phyloP scores from a whole-genome alignment of 2,329 filamentous ascomycete genomes.

The Phialophora chinensis region DNA sequence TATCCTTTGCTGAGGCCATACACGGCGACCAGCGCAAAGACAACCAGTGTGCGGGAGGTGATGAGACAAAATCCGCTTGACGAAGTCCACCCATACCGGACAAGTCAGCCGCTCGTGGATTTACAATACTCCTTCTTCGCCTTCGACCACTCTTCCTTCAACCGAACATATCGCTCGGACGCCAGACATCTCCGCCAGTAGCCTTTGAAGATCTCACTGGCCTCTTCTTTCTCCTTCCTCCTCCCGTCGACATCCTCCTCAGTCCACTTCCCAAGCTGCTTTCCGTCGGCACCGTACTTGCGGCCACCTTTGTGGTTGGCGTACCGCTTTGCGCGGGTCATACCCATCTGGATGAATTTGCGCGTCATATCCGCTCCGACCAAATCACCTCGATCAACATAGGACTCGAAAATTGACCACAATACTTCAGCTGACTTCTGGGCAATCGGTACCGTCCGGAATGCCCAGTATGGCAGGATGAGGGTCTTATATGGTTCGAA shows the following conservation, averaged over 20 bases:
- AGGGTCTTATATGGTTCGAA: conserved; percentile 68
- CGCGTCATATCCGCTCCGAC: conserved; percentile 69
- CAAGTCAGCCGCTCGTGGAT: conserved; percentile 5
- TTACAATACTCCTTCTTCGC: conserved; percentile 34
- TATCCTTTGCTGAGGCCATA: conserved; percentile 73
- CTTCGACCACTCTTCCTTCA: conserved; percentile 53
- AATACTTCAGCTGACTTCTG: conserved; percentile 56
- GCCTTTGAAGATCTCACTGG: conserved; percentile 41
- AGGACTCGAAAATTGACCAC: conserved; percentile 59
- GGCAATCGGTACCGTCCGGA: conserved; percentile 61
- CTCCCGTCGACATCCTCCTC: conserved; percentile 50
- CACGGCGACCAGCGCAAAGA: conserved; percentile 39
- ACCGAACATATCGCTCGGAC: conserved; percentile 53
- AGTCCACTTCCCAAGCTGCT: conserved; percentile 37
- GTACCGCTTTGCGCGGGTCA: conserved; percentile 66
- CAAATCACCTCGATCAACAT: conserved; percentile 60
- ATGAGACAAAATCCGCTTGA: conserved; percentile 7
- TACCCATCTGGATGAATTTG: conserved; percentile 71
- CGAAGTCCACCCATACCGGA: neutral
- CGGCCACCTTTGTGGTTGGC: conserved; percentile 62
- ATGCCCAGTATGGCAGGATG: conserved; percentile 66
- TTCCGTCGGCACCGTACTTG: conserved; percentile 58
- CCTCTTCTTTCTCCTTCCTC: conserved; percentile 41
- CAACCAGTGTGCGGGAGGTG: neutral
- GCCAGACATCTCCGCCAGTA: conserved; percentile 44